These are phyloP conservation scores for Schwanniomyces vanrijiae DNA, from an alignment of 805 yeast genomes.

Conservation along the genomic window DNA sequence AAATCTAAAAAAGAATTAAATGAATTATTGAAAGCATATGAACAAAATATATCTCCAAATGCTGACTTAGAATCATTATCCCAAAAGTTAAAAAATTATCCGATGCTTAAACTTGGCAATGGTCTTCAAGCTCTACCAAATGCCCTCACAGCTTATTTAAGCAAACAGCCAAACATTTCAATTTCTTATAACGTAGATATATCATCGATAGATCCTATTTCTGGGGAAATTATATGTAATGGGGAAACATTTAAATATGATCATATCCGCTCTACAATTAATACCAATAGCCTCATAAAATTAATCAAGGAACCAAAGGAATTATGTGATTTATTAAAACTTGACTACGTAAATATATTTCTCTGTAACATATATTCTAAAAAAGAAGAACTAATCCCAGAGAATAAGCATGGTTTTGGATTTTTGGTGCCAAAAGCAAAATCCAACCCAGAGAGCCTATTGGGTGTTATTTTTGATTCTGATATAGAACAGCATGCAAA, in stretches of 20 bases:
- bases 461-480: slow-evolving; percentile 92
- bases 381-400: slow-evolving; percentile 34
- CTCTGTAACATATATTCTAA: slow-evolving; percentile 66
- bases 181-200: slow-evolving; percentile 32
- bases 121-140: slow-evolving; percentile 60
- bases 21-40: slow-evolving; percentile 34
- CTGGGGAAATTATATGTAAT: slow-evolving; percentile 10
- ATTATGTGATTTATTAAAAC: slow-evolving; percentile 17
- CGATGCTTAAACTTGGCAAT: slow-evolving; percentile 57
- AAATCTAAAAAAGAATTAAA: slow-evolving; percentile 5
- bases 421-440: slow-evolving; percentile 68
- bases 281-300: slow-evolving; percentile 39
- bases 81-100: slow-evolving; percentile 47
- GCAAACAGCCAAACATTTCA: slow-evolving; percentile 38
- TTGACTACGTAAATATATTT: slow-evolving; percentile 50
- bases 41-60: slow-evolving; percentile 35
- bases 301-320: slow-evolving; percentile 14
- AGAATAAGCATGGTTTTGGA: slow-evolving; percentile 71
- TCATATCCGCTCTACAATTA: slow-evolving; percentile 61
- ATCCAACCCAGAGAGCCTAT: slow-evolving; percentile 52
- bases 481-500: slow-evolving; percentile 53
- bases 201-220: slow-evolving; percentile 15
- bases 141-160: slow-evolving; percentile 38
- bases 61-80: slow-evolving; percentile 39
- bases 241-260: slow-evolving; percentile 37